These are phyloP conservation scores for Pseudogymnoascus sp. DNA, from an alignment of 2,329 filamentous ascomycete species.

Conservation along the genomic window DNA sequence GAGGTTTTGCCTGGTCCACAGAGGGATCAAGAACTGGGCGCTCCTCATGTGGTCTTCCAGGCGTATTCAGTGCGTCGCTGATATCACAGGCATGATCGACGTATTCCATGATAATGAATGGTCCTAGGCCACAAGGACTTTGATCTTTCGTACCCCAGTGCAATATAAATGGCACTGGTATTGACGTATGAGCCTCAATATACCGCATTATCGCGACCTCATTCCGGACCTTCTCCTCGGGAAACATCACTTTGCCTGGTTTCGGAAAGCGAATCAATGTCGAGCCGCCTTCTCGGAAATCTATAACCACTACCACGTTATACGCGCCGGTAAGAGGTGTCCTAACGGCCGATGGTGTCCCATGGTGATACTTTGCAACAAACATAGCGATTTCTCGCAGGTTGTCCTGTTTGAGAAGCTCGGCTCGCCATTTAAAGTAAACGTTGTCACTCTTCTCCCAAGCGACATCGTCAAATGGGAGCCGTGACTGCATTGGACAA, in stretches of 20 bases:
- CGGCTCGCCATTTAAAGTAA: too few relatives aligned
- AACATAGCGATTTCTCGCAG: too few relatives aligned
- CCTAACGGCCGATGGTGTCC: too few relatives aligned
- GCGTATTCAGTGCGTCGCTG: constrained; percentile 15
- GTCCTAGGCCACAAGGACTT: constrained; percentile 21
- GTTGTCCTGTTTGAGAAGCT: too few relatives aligned
- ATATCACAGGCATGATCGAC: constrained; percentile 23
- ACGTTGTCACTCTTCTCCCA: too few relatives aligned
- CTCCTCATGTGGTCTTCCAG: too few relatives aligned
- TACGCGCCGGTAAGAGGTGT: too few relatives aligned
- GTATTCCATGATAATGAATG: constrained; percentile 33
- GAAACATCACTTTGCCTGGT: constrained; percentile 12
- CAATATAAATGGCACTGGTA: constrained; percentile 23
- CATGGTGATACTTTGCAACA: too few relatives aligned
- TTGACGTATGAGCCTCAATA: constrained; percentile 19
- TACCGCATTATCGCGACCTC: constrained; percentile 25
- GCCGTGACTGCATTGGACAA: too few relatives aligned
- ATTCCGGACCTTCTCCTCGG: constrained; percentile 21
- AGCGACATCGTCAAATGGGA: too few relatives aligned
- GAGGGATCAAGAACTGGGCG: constrained; percentile 19
- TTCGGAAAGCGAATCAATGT: constrained; percentile 13
- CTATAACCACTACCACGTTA: not conserved
- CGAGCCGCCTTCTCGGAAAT: not conserved
- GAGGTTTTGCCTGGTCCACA: constrained; percentile 13
- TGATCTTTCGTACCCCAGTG: constrained; percentile 17